Percentiles rank a stretch among this genome's conserved stretches.
Conservation (phyloP, 768 basidiomycete genomes). For the Tulasnella calospora region DNA sequence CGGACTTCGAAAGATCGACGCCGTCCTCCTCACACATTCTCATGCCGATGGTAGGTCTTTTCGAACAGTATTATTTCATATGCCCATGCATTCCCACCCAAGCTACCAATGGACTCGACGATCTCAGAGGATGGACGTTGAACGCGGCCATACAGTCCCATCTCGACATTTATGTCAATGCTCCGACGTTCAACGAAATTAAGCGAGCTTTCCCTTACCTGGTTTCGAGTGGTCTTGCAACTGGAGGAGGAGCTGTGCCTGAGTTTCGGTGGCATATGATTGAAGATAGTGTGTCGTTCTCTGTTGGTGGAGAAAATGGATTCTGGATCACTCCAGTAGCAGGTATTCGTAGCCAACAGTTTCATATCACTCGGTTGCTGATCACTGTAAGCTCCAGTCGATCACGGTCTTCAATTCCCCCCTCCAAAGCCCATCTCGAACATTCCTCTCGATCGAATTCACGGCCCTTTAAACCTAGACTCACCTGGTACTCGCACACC, state of each 20-base stretch:
- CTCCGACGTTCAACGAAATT: slow-evolving; percentile 60
- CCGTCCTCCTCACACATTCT: slow-evolving; percentile 78
- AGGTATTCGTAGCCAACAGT: slow-evolving; percentile 40
- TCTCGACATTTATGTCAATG: slow-evolving; percentile 70
- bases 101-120: slow-evolving; percentile 89
- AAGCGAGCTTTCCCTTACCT: slow-evolving; percentile 76
- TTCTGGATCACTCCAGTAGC: slow-evolving; percentile 60
- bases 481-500: slow-evolving; percentile 31
- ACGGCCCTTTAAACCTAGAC: slow-evolving; percentile 33
- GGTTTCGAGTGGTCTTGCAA: slow-evolving; percentile 65
- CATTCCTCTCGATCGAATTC: slow-evolving; percentile 40
- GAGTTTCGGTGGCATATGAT: slow-evolving; percentile 81
- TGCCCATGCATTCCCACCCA: slow-evolving; percentile 12
- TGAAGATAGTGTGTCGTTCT: slow-evolving; percentile 60
- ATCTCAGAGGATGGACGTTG: slow-evolving; percentile 80
- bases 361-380: not conserved
- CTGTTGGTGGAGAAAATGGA: slow-evolving; percentile 55
- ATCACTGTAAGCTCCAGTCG: slow-evolving; percentile 43
- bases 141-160: slow-evolving; percentile 56
- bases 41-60: slow-evolving; percentile 65
- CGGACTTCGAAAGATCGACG: slow-evolving; percentile 64
- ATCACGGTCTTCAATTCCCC: slow-evolving; percentile 66
- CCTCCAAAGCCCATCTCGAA: slow-evolving; percentile 37
- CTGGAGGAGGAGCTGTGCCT: slow-evolving; percentile 81
- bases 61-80: not conserved